Conservation (phyloP, 2,329 filamentous ascomycete genomes). For the Ophiostoma piceae region DNA sequence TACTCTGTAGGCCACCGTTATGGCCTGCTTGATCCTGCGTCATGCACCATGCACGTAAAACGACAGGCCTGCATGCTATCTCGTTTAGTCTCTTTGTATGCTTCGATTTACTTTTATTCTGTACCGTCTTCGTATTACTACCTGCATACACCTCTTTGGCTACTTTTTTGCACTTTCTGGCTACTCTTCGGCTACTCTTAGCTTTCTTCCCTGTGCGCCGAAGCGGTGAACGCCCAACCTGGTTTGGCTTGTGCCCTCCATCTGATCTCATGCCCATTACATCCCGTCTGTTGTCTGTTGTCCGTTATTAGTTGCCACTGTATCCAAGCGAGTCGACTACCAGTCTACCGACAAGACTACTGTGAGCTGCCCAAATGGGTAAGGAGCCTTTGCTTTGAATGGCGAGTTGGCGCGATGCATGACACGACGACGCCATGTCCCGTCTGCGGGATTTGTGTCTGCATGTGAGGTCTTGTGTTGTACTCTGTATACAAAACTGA, state of each 20-base stretch:
- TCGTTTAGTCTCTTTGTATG: not conserved
- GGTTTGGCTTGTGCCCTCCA: not conserved
- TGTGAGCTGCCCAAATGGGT: conserved; percentile 3
- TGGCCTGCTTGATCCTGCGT: conserved; percentile 2
- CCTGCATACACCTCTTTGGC: not conserved
- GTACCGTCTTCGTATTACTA: not conserved
- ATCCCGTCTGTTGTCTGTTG: not conserved
- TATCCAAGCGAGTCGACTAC: not conserved
- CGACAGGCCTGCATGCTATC: not conserved
- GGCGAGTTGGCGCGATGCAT: not conserved
- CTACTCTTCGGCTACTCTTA: not conserved
- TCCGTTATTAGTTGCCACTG: not conserved
- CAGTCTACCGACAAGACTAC: not conserved
- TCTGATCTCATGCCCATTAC: not conserved
- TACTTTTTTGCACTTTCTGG: not conserved
- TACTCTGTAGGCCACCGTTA: not conserved
- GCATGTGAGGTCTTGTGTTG: not conserved
- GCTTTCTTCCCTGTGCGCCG: not conserved
- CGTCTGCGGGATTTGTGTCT: conserved; percentile 8
- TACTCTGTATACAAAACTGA: too few species aligned
- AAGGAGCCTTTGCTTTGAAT: not conserved
- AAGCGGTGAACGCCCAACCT: conserved; percentile 13
- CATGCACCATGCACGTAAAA: conserved; percentile 18
- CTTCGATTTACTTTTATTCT: not conserved
- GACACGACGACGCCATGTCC: conserved; percentile 5